Evolutionary conservation across 1,139 yeast genomes (phyloP).

Genomic region (Pichiaceae sp.): DNA sequence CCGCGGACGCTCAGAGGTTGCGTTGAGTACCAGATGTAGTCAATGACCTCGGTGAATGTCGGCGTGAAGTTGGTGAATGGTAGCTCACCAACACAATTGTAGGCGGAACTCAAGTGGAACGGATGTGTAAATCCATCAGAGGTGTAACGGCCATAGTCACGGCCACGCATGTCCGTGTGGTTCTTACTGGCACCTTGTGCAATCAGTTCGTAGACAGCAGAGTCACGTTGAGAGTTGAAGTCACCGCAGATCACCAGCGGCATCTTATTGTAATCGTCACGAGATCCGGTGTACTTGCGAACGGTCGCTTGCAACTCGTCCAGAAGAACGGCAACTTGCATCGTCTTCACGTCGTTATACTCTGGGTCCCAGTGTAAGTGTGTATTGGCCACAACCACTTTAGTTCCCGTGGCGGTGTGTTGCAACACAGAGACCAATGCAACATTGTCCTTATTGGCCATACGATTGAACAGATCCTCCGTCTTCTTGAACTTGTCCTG

Average conservation of each 20-base stretch:
- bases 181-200: slow-evolving; percentile 67
- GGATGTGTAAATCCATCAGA: slow-evolving; percentile 81
- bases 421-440: slow-evolving; percentile 78
- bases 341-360: slow-evolving; percentile 89
- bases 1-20: slow-evolving; percentile 74
- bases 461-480: slow-evolving; percentile 90
- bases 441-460: slow-evolving; percentile 91
- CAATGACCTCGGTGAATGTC: slow-evolving; percentile 85
- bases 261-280: slow-evolving; percentile 34
- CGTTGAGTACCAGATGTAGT: slow-evolving; percentile 92
- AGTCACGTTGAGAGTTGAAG: slow-evolving; percentile 78
- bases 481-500: slow-evolving; percentile 87
- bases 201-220: slow-evolving; percentile 89
- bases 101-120: slow-evolving; percentile 78
- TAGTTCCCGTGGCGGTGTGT: slow-evolving; percentile 63
- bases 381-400: slow-evolving; percentile 72
- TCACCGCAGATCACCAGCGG: slow-evolving; percentile 90
- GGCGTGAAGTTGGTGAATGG: slow-evolving; percentile 96
- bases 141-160: slow-evolving; percentile 88
- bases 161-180: slow-evolving; percentile 75
- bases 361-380: slow-evolving; percentile 99
- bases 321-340: slow-evolving; percentile 86
- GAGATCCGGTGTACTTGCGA: slow-evolving; percentile 32
- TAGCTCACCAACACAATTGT: slow-evolving; percentile 75
- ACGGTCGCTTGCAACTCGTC: slow-evolving; percentile 72